Conservation (phyloP, 139 green algal genomes). For the Parachlorella kessleri region DNA sequence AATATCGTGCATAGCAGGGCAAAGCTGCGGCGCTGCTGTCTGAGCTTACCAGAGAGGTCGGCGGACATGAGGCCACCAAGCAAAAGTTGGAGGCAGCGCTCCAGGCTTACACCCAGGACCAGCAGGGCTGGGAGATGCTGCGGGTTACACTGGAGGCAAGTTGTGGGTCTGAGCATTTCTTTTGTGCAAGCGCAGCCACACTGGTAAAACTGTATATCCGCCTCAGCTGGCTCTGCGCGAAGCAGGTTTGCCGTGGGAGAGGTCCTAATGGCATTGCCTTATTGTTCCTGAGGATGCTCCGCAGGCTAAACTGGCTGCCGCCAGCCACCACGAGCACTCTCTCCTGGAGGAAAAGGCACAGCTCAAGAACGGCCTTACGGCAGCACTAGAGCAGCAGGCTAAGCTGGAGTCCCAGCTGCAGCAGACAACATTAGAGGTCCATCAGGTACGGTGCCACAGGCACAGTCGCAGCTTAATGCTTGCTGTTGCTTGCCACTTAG, state of each 20-base stretch:
- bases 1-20: too few species aligned
- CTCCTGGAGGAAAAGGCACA: constrained; percentile 32
- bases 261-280: too few species aligned
- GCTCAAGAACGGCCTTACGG: constrained; percentile 55
- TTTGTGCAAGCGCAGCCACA: too few species aligned
- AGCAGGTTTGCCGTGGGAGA: too few species aligned
- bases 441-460: background rate
- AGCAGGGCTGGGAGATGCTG: background rate
- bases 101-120: background rate
- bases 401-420: constrained; percentile 40
- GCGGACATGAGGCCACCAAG: constrained; percentile 3
- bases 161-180: too few species aligned
- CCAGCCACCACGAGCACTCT: constrained; percentile 20
- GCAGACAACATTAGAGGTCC: constrained; percentile 18
- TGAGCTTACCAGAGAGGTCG: constrained; percentile 37
- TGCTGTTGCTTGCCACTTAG: too few species aligned
- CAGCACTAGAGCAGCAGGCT: constrained; percentile 33
- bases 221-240: too few species aligned
- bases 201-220: too few species aligned
- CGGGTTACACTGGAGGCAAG: constrained; percentile 9
- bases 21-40: constrained; percentile 35
- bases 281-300: too few species aligned
- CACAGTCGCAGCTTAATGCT: too few species aligned
- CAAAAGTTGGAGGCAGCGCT: background rate
- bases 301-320: constrained; percentile 5